These are phyloP conservation scores for Keithomyces neogunnii DNA, from an alignment of 2,329 filamentous ascomycete species.

Conservation along the genomic window DNA sequence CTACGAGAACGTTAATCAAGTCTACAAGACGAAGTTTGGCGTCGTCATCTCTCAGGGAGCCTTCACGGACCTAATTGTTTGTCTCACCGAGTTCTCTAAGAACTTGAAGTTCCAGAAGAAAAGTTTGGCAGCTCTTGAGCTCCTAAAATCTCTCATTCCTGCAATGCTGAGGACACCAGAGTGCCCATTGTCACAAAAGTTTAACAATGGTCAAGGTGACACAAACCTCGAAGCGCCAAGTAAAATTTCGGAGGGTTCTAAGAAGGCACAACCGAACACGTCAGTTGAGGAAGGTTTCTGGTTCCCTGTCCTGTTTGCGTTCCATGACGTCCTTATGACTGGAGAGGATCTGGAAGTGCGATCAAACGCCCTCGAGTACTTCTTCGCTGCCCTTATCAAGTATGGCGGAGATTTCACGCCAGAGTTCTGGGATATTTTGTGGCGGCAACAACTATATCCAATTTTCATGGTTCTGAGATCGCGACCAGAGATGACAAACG, in stretches of 20 bases:
- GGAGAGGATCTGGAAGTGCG: slow-evolving; percentile 96
- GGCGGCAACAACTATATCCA: slow-evolving; percentile 91
- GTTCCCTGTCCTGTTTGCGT: slow-evolving; percentile 97
- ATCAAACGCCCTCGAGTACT: slow-evolving; percentile 83
- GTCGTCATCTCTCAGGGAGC: slow-evolving; percentile 94
- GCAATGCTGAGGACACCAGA: slow-evolving; percentile 95
- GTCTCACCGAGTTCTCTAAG: slow-evolving; percentile 96
- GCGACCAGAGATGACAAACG: slow-evolving; percentile 92
- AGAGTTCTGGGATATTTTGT: slow-evolving; percentile 98
- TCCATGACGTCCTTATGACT: slow-evolving; percentile 98
- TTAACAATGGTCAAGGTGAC: slow-evolving; percentile 20
- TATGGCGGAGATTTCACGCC: slow-evolving; percentile 87
- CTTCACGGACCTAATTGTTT: slow-evolving; percentile 93
- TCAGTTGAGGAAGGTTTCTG: slow-evolving; percentile 96
- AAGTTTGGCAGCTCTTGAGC: slow-evolving; percentile 90
- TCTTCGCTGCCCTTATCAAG: slow-evolving; percentile 85
- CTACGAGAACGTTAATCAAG: slow-evolving; percentile 91
- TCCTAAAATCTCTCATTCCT: slow-evolving; percentile 84
- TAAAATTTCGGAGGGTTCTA: slow-evolving; percentile 34
- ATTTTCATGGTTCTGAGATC: slow-evolving; percentile 98
- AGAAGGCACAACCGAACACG: slow-evolving; percentile 60
- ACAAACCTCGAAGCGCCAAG: slow-evolving; percentile 34
- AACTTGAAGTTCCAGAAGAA: slow-evolving; percentile 99
- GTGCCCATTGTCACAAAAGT: slow-evolving; percentile 73
- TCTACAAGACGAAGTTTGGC: slow-evolving; percentile 92